These are phyloP conservation scores for Didymella sp. DNA, from an alignment of 2,329 filamentous ascomycete genomes.

Conservation along the genomic window DNA sequence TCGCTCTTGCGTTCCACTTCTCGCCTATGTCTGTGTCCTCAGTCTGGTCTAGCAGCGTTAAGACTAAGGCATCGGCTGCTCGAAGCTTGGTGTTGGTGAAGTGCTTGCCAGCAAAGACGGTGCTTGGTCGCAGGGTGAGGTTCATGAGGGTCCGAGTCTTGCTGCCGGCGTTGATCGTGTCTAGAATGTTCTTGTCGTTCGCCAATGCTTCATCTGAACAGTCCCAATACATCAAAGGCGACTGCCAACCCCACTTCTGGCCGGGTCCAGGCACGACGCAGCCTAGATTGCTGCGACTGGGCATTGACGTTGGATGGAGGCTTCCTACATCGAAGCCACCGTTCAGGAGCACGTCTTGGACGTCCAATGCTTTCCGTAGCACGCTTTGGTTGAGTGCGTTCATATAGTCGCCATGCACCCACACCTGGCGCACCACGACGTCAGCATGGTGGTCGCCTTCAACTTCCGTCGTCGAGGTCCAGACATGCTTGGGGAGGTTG, in stretches of 20 bases:
- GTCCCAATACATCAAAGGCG: constrained; percentile 82
- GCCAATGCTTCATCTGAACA: constrained; percentile 67
- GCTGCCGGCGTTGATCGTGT: constrained; percentile 72
- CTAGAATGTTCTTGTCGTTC: constrained; percentile 67
- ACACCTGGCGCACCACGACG: constrained; percentile 81
- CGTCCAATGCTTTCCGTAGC: constrained; percentile 68
- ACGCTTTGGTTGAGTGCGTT: constrained; percentile 71
- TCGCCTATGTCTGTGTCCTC: constrained; percentile 69
- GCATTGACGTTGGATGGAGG: neutral
- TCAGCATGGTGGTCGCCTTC: constrained; percentile 63
- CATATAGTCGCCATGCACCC: constrained; percentile 84
- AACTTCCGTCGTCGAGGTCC: constrained; percentile 75
- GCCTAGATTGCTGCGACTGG: constrained; percentile 12
- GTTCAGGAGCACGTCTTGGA: constrained; percentile 74
- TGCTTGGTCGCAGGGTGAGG: constrained; percentile 76
- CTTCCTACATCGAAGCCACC: constrained; percentile 32
- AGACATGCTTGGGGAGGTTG: constrained; percentile 78
- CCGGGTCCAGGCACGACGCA: constrained; percentile 56
- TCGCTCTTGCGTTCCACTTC: constrained; percentile 69
- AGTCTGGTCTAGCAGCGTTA: constrained; percentile 74
- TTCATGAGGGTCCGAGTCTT: constrained; percentile 71
- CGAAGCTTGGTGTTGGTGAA: constrained; percentile 72
- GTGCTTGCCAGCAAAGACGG: constrained; percentile 81
- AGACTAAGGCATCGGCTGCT: constrained; percentile 78
- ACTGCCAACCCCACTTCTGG: constrained; percentile 79